phyloP scores from a whole-genome alignment of 1,284 basidiomycete genomes.

The Earliella scabrosa region DNA sequence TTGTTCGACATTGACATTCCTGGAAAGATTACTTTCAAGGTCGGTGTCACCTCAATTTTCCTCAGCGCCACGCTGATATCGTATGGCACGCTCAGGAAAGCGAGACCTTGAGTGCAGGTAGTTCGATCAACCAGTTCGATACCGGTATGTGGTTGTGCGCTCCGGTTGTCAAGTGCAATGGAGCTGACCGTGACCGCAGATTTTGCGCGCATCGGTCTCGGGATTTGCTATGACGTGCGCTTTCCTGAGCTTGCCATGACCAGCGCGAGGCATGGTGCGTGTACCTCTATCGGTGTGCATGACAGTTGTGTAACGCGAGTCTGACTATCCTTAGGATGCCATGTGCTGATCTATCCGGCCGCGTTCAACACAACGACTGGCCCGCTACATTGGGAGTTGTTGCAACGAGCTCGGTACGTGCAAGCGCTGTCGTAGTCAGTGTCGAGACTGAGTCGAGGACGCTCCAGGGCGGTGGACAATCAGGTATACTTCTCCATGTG shows the following conservation, averaged over 20 bases:
- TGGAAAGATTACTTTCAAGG: slow-evolving; percentile 96
- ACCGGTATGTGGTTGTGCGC: slow-evolving; percentile 61
- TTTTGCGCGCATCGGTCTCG: slow-evolving; percentile 89
- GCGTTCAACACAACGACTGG: slow-evolving; percentile 95
- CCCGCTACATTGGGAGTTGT: slow-evolving; percentile 94
- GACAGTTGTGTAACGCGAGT: background rate
- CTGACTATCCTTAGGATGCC: slow-evolving; percentile 63
- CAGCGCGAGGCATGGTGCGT: slow-evolving; percentile 81
- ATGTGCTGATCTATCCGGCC: slow-evolving; percentile 89
- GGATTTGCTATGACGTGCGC: slow-evolving; percentile 91
- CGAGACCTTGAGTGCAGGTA: slow-evolving; percentile 88
- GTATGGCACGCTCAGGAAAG: slow-evolving; percentile 70
- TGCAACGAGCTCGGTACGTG: slow-evolving; percentile 82
- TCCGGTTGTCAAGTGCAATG: background rate
- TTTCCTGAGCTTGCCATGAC: slow-evolving; percentile 97
- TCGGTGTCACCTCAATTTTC: background rate
- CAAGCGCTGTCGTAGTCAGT: slow-evolving; percentile 14
- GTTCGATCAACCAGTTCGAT: slow-evolving; percentile 82
- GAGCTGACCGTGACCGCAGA: slow-evolving; percentile 46
- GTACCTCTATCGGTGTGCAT: background rate
- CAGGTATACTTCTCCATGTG: slow-evolving; percentile 96
- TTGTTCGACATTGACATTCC: slow-evolving; percentile 99
- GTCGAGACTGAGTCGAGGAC: background rate
- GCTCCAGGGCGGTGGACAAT: slow-evolving; percentile 87
- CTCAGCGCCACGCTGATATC: background rate